phyloP scores from a whole-genome alignment of 441 rosid species.

The Lepidium campestre region DNA sequence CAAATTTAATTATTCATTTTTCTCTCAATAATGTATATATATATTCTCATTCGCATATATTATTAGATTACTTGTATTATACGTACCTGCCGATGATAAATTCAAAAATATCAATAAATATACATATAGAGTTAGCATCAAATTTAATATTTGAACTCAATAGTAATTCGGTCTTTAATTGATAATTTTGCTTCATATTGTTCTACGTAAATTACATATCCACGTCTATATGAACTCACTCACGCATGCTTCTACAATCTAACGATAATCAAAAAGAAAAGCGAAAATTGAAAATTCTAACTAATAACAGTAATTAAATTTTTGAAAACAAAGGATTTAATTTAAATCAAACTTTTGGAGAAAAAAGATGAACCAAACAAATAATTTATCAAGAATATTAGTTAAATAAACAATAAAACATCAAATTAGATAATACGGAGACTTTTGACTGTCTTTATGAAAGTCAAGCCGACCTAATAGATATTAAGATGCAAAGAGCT shows the following conservation, averaged over 20 bases:
- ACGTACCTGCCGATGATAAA: background rate
- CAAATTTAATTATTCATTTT: background rate
- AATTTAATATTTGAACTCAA: background rate
- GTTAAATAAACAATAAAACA: no score
- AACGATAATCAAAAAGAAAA: background rate
- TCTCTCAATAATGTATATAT: slow-evolving; percentile 4
- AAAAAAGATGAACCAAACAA: no score
- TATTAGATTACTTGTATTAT: background rate
- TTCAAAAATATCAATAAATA: background rate
- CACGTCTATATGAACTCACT: background rate
- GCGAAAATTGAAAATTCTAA: background rate
- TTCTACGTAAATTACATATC: background rate
- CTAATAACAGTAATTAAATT: no score
- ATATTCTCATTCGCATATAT: background rate
- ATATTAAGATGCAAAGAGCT: no score
- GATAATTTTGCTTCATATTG: background rate
- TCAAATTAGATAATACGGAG: no score
- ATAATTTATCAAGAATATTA: no score
- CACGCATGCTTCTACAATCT: background rate
- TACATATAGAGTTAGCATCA: background rate
- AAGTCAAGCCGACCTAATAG: no score
- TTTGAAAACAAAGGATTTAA: no score
- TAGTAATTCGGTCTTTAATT: background rate
- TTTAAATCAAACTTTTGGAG: no score
- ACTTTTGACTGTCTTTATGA: no score